Evolutionary conservation across 495 filamentous ascomycete genomes (phyloP), one percentile per base, ranked within the genome.

Genomic region (Sphaerosporella brunnea): DNA sequence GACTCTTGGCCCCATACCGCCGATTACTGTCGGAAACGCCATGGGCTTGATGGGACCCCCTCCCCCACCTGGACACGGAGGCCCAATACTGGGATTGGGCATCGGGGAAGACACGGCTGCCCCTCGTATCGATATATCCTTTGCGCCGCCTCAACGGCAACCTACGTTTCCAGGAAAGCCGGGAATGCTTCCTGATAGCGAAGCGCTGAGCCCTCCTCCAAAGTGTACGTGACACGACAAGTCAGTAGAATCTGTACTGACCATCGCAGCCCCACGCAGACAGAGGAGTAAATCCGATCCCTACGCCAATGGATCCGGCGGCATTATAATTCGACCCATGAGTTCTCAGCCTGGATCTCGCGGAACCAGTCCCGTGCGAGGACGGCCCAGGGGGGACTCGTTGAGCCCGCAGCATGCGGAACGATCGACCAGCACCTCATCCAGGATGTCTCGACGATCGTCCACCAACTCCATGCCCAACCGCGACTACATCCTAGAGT

Each of bases 51-150:
- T 54, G 56, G 71, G 36, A 56, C 56, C 53, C n/a, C 58, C 53
- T 36, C 52, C 80, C 79, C 55, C 8, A 37, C 8, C 28, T 13
- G 28, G 35, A 18, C 35, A 37, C 72, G 42, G 63, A 64, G 67
- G 64, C 43, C 65, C 65, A 35, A 79, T 80, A 37, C 73, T 80
- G 54, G 74, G 74, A n/a, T 73, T 77, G 51, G 73, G 39, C 3
- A 23, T 43, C 20, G 8, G 15, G 75, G 77, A 79, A 28, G 75
- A 82, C 51, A 82, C 86, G 68, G 77, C 78, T 4, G 82, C 85
- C 26, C 84, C 84, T 0, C 82, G 85, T 35, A 95, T 97, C 61
- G 90, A 86, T 56, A 84, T 97, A 53, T 79, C 93, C 60, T 84
- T 84, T 62, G 90, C 88, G 3, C 88, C 88, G 19, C 65, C 69